Conservation (phyloP, 192 early-diverging fungal genomes). For the Coemansia sp. region DNA sequence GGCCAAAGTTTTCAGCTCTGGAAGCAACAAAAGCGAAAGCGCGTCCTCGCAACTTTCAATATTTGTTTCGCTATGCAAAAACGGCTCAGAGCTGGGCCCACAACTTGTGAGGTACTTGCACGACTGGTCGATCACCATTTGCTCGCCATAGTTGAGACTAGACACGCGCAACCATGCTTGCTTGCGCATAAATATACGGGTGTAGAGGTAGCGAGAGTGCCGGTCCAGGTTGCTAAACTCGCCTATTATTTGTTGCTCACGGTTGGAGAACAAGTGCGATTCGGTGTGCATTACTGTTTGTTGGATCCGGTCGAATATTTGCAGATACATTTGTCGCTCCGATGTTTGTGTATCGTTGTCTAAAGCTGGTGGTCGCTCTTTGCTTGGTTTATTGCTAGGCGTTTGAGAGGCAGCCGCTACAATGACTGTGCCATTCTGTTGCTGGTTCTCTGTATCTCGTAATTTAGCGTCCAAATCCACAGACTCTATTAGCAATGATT, state of each 20-base stretch:
- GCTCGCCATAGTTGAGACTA: slow-evolving; percentile 32
- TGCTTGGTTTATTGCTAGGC: not conserved
- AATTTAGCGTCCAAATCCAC: not conserved
- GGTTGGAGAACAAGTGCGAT: slow-evolving; percentile 33
- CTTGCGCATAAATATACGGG: slow-evolving; percentile 50
- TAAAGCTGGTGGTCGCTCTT: not conserved
- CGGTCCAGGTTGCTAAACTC: slow-evolving; percentile 31
- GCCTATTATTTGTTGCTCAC: slow-evolving; percentile 18
- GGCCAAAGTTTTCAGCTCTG: slow-evolving; percentile 36
- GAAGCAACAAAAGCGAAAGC: slow-evolving; percentile 15
- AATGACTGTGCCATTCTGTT: not conserved
- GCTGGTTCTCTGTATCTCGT: not conserved
- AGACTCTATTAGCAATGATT: not conserved
- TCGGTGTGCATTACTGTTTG: slow-evolving; percentile 39
- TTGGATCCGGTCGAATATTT: slow-evolving; percentile 46
- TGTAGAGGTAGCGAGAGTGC: slow-evolving; percentile 47
- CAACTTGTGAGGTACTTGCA: slow-evolving; percentile 26
- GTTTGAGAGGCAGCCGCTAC: not conserved
- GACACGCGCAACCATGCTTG: slow-evolving; percentile 45
- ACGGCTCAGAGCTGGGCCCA: slow-evolving; percentile 15
- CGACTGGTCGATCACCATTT: slow-evolving; percentile 29
- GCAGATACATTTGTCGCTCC: slow-evolving; percentile 40
- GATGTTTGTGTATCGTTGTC: slow-evolving; percentile 1
- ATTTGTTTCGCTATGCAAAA: slow-evolving; percentile 21
- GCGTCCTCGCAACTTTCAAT: slow-evolving; percentile 26